Percentiles rank a stretch among this genome's conserved stretches.
Conservation (phyloP, 2,329 filamentous ascomycete species). For the Eurotiales sp. region DNA sequence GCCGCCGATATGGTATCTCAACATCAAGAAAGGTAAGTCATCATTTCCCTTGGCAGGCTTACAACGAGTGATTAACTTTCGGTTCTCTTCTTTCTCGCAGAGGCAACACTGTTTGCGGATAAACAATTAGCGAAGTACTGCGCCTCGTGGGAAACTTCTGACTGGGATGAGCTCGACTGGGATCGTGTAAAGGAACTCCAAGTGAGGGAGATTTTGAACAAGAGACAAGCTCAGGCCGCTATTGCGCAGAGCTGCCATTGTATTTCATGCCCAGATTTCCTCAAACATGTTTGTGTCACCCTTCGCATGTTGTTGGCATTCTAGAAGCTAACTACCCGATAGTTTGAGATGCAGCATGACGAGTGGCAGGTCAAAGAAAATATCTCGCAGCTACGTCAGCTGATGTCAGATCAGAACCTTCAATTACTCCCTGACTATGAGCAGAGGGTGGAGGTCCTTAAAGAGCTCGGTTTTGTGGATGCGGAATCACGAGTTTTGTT, state of each 20-base stretch:
- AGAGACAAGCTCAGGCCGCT: conserved; percentile 61
- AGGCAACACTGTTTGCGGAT: conserved; percentile 58
- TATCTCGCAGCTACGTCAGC: conserved; percentile 77
- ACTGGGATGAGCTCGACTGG: conserved; percentile 84
- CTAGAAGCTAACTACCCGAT: conserved; percentile 20
- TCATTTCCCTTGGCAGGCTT: neutral
- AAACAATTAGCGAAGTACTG: conserved; percentile 67
- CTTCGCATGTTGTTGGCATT: neutral
- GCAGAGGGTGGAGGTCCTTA: conserved; percentile 86
- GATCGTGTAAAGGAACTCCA: conserved; percentile 75
- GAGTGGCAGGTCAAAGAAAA: conserved; percentile 96
- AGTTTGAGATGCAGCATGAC: conserved; percentile 95
- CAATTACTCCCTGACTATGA: conserved; percentile 95
- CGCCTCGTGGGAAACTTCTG: conserved; percentile 66
- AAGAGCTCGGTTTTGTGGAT: conserved; percentile 89
- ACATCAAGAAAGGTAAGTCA: conserved; percentile 47
- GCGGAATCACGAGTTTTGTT: conserved; percentile 81
- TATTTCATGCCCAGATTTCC: conserved; percentile 68
- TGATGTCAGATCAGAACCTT: conserved; percentile 94
- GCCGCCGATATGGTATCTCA: conserved; percentile 45
- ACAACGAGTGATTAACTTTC: neutral
- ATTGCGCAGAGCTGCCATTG: conserved; percentile 64
- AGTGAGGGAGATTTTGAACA: conserved; percentile 73
- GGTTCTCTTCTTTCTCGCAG: conserved; percentile 28
- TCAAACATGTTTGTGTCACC: conserved; percentile 71